phyloP scores from a whole-genome alignment of 2,329 filamentous ascomycete species.

The Beauveria pseudobassiana region DNA sequence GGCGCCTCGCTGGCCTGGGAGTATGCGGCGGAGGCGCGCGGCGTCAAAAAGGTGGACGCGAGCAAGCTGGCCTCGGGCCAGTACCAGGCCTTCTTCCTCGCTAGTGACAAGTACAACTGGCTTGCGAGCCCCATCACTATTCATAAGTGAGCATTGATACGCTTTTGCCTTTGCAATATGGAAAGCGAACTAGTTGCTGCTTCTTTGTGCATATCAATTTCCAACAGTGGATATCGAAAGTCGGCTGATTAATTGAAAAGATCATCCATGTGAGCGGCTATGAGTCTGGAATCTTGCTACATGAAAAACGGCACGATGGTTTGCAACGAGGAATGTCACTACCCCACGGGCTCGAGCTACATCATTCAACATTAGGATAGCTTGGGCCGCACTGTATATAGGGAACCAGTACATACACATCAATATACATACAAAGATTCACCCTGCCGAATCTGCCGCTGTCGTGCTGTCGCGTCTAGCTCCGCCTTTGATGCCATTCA shows the following conservation, averaged over 20 bases:
- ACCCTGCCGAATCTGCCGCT: too few relatives aligned
- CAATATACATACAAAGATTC: neutral
- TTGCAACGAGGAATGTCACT: neutral
- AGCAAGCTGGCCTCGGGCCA: slow-evolving; percentile 2
- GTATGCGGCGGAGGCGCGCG: neutral
- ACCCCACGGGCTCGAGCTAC: neutral
- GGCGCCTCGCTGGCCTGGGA: slow-evolving; percentile 3
- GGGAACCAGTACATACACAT: neutral
- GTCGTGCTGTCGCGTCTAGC: neutral
- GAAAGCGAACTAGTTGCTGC: neutral
- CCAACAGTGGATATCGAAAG: neutral
- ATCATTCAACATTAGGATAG: slow-evolving; percentile 5
- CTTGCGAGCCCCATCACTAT: neutral
- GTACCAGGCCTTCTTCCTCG: slow-evolving; percentile 9
- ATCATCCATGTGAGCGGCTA: neutral
- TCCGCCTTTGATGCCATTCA: neutral
- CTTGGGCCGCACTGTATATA: neutral
- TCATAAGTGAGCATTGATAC: neutral
- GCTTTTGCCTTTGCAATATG: too few relatives aligned
- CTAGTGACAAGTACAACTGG: slow-evolving; percentile 1
- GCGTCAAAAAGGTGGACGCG: neutral
- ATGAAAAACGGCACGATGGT: neutral
- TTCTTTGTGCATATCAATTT: neutral
- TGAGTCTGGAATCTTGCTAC: neutral
- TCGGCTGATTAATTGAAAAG: neutral